phyloP scores from a whole-genome alignment of 2,329 filamentous ascomycete genomes.

The Penicillium sp. region DNA sequence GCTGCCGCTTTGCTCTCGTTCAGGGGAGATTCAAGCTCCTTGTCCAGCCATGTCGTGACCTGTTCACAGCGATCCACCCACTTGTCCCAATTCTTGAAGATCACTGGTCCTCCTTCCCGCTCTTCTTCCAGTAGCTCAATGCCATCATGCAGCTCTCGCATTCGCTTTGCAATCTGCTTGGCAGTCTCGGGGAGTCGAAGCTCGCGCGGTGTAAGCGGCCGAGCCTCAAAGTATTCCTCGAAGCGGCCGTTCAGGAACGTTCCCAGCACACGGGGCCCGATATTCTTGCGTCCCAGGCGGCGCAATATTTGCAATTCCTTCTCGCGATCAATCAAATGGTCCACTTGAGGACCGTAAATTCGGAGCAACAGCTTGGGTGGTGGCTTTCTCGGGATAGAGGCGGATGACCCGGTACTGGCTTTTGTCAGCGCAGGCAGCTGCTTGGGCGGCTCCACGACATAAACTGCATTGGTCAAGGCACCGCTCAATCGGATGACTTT shows the following conservation, averaged over 20 bases:
- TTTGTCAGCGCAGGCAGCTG: slow-evolving; percentile 46
- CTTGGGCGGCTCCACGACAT: slow-evolving; percentile 78
- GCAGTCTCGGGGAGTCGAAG: slow-evolving; percentile 77
- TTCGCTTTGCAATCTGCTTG: slow-evolving; percentile 90
- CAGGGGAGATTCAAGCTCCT: slow-evolving; percentile 51
- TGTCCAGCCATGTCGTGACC: slow-evolving; percentile 49
- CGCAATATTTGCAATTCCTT: slow-evolving; percentile 80
- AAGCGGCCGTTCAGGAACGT: slow-evolving; percentile 94
- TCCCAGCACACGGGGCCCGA: slow-evolving; percentile 82
- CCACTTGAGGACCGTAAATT: slow-evolving; percentile 90
- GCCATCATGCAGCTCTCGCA: slow-evolving; percentile 92
- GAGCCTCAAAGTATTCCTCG: slow-evolving; percentile 86
- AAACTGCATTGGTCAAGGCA: slow-evolving; percentile 92
- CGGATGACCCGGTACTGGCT: slow-evolving; percentile 35
- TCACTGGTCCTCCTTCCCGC: slow-evolving; percentile 68
- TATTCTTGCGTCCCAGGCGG: slow-evolving; percentile 82
- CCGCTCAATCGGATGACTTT: slow-evolving; percentile 59
- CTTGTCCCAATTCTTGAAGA: slow-evolving; percentile 92
- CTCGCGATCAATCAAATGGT: slow-evolving; percentile 90
- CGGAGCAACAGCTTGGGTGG: slow-evolving; percentile 74
- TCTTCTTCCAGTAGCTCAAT: slow-evolving; percentile 79
- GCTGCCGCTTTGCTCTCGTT: slow-evolving; percentile 38
- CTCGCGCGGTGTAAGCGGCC: slow-evolving; percentile 68
- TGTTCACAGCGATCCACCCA: slow-evolving; percentile 64
- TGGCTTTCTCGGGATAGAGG: slow-evolving; percentile 39